Evolutionary conservation across 371 early-diverging fungal genomes (phyloP).

Genomic region (Syncephalastrum racemosum): DNA sequence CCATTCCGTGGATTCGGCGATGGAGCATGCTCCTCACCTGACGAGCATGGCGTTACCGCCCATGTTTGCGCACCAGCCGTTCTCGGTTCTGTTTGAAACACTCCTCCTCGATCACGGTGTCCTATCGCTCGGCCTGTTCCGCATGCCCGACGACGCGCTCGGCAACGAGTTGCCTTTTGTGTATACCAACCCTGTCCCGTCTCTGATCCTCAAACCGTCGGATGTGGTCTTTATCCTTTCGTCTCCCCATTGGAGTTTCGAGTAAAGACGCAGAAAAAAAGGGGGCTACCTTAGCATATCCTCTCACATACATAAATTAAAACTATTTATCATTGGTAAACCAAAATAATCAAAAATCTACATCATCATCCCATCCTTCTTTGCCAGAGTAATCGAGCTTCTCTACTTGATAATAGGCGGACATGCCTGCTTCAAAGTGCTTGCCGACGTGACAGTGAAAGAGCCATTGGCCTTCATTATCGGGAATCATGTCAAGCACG

Average conservation of each 20-base stretch:
- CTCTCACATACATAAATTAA: slow-evolving; percentile 4
- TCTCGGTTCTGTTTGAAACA: slow-evolving; percentile 38
- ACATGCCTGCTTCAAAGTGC: slow-evolving; percentile 52
- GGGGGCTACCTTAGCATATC: not conserved
- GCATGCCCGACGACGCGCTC: slow-evolving; percentile 41
- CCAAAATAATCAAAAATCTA: not conserved
- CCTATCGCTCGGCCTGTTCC: slow-evolving; percentile 42
- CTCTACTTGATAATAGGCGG: slow-evolving; percentile 48
- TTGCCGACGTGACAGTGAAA: slow-evolving; percentile 54
- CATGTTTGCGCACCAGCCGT: slow-evolving; percentile 38
- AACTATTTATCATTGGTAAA: not conserved
- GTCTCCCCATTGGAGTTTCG: slow-evolving; percentile 4
- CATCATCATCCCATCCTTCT: slow-evolving; percentile 40
- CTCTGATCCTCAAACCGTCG: slow-evolving; percentile 28
- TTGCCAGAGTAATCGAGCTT: slow-evolving; percentile 42
- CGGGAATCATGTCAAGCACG: slow-evolving; percentile 48
- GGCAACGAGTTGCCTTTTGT: slow-evolving; percentile 53
- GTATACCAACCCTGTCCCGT: slow-evolving; percentile 54
- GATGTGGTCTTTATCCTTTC: slow-evolving; percentile 26
- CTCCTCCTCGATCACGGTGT: slow-evolving; percentile 41
- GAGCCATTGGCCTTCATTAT: slow-evolving; percentile 55
- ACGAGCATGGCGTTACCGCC: slow-evolving; percentile 38
- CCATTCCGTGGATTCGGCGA: slow-evolving; percentile 23
- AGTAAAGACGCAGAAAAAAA: not conserved
- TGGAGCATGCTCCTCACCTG: slow-evolving; percentile 25